These are phyloP conservation scores for Clarireedia homoeocarpa DNA, from an alignment of 2,329 filamentous ascomycete species.

Conservation along the genomic window DNA sequence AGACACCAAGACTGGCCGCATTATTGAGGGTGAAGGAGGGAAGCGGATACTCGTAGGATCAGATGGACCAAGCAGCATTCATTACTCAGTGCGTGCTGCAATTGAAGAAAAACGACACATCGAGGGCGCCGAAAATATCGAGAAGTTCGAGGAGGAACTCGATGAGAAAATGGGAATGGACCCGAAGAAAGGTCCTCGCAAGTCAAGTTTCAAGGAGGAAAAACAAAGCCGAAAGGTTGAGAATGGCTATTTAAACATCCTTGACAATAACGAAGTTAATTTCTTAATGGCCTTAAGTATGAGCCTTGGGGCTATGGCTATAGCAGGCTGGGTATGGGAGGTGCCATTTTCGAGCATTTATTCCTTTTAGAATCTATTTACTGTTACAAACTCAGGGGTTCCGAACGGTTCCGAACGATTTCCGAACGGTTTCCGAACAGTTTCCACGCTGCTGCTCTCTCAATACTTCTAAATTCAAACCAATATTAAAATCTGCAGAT, in stretches of 20 bases:
- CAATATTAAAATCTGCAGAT: too few species aligned
- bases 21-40: constrained; percentile 81
- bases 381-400: too few species aligned
- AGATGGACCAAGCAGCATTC: constrained; percentile 24
- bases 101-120: constrained; percentile 39
- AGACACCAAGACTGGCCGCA: constrained; percentile 75
- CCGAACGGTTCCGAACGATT: too few species aligned
- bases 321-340: constrained; percentile 54
- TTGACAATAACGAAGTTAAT: constrained; percentile 96
- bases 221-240: constrained; percentile 46
- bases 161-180: constrained; percentile 38
- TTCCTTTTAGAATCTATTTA: background rate
- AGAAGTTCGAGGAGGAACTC: constrained; percentile 31
- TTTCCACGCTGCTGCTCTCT: too few species aligned
- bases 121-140: constrained; percentile 32
- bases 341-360: constrained; percentile 35
- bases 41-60: constrained; percentile 43
- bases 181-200: constrained; percentile 40
- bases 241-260: constrained; percentile 58
- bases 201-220: constrained; percentile 45
- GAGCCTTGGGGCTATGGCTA: constrained; percentile 68
- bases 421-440: too few species aligned
- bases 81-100: constrained; percentile 34
- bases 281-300: constrained; percentile 80
- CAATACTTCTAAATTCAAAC: too few species aligned